Percentiles rank a stretch among this genome's conserved stretches.
These are phyloP conservation scores for Mycena leptocephala DNA, from an alignment of 768 basidiomycete genomes.

Conservation along the genomic window DNA sequence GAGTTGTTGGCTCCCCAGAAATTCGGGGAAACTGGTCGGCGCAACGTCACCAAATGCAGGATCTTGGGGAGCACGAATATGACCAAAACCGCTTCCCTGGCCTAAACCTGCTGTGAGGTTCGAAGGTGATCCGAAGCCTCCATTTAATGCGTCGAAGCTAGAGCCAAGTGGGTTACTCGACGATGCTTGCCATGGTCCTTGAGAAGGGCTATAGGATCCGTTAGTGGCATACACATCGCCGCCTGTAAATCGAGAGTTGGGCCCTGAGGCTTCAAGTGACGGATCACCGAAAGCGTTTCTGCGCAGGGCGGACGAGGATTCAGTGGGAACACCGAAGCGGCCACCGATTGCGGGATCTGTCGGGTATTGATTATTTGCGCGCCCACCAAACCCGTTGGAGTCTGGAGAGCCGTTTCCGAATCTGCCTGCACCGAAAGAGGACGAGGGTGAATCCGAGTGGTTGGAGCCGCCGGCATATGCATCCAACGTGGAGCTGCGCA, in stretches of 20 bases:
- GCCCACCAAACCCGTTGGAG: constrained; percentile 69
- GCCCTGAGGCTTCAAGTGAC: constrained; percentile 53
- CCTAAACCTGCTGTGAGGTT: constrained; percentile 9
- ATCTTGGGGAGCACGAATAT: constrained; percentile 26
- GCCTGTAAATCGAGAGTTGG: constrained; percentile 32
- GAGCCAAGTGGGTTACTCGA: constrained; percentile 34
- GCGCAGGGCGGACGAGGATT: constrained; percentile 50
- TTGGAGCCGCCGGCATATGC: constrained; percentile 70
- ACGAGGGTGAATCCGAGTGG: constrained; percentile 80
- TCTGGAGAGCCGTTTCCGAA: constrained; percentile 83
- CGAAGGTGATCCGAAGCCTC: constrained; percentile 24
- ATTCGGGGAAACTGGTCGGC: constrained; percentile 25
- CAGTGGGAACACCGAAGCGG: constrained; percentile 45
- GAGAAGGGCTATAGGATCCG: constrained; percentile 51
- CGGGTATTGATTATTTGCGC: constrained; percentile 57
- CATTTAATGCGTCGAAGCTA: constrained; percentile 32
- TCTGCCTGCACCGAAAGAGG: constrained; percentile 76
- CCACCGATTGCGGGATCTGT: constrained; percentile 55
- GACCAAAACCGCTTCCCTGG: constrained; percentile 29
- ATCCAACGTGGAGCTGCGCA: constrained; percentile 79
- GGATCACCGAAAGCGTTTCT: constrained; percentile 59
- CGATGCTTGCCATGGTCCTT: constrained; percentile 55
- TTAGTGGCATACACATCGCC: constrained; percentile 52
- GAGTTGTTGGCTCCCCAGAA: constrained; percentile 16
- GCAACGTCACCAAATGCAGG: constrained; percentile 12